A percentile compares a stretch with the other conserved stretches of the same genome.
Evolutionary conservation across 768 basidiomycete species (phyloP).

Genomic region (Leucocoprinus birnbaumii): DNA sequence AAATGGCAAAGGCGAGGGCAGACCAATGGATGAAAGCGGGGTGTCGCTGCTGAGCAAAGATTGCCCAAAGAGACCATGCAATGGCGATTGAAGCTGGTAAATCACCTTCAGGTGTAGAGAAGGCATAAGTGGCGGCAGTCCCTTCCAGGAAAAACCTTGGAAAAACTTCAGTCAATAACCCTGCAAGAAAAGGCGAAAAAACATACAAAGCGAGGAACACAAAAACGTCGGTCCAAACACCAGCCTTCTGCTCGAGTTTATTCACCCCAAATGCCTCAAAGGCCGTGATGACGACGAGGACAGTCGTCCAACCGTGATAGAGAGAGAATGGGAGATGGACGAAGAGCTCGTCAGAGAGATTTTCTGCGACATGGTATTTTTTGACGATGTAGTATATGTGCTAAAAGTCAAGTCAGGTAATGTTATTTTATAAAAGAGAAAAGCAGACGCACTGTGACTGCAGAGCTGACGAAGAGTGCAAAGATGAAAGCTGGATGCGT

Average conservation of each 20-base stretch:
- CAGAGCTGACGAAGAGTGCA: conserved; percentile 81
- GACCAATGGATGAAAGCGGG: conserved; percentile 88
- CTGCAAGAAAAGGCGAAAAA: conserved; percentile 4
- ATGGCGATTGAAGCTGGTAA: conserved; percentile 90
- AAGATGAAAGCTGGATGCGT: conserved; percentile 71
- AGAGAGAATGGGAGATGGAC: conserved; percentile 96
- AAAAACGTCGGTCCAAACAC: conserved; percentile 92
- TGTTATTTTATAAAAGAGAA: conserved; percentile 24
- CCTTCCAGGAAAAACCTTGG: conserved; percentile 86
- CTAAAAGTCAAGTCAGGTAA: conserved; percentile 32
- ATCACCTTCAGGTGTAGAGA: conserved; percentile 87
- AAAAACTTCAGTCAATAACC: background rate
- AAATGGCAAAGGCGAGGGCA: conserved; percentile 79
- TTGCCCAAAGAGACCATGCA: conserved; percentile 90
- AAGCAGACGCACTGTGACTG: conserved; percentile 41
- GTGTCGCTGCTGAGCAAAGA: conserved; percentile 72
- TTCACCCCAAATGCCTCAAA: conserved; percentile 91
- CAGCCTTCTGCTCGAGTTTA: conserved; percentile 58
- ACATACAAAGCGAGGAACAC: conserved; percentile 88
- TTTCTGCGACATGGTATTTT: conserved; percentile 72
- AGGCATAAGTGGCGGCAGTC: conserved; percentile 92
- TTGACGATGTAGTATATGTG: conserved; percentile 96
- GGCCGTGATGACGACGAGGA: conserved; percentile 75
- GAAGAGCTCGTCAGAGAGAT: conserved; percentile 75
- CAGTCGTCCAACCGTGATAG: conserved; percentile 91